Evolutionary conservation across 306 rosid genomes (phyloP).

Genomic region (Trifolium fragiferum): DNA sequence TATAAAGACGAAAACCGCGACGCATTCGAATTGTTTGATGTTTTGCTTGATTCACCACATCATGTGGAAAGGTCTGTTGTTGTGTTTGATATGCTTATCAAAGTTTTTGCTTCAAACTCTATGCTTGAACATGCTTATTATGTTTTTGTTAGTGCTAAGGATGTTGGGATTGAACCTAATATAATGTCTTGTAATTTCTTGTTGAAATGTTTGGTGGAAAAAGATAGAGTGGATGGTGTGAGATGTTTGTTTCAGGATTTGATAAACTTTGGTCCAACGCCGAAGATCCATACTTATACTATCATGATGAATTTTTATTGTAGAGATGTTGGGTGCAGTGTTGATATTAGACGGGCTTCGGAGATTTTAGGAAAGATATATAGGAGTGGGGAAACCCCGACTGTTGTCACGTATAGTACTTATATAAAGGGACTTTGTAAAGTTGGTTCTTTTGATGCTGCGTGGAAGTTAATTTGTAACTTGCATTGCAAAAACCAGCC

Average conservation of each 20-base stretch:
- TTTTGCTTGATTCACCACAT: slow-evolving; percentile 53
- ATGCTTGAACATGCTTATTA: slow-evolving; percentile 65
- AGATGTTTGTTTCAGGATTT: slow-evolving; percentile 50
- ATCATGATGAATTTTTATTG: slow-evolving; percentile 67
- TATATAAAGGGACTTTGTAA: slow-evolving; percentile 70
- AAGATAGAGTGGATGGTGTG: slow-evolving; percentile 52
- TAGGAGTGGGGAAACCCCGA: slow-evolving; percentile 55
- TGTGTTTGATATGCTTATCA: slow-evolving; percentile 60
- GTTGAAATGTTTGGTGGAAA: slow-evolving; percentile 70
- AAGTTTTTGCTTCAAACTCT: slow-evolving; percentile 60
- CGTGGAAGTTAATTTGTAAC: slow-evolving; percentile 45
- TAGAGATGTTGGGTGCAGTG: slow-evolving; percentile 48
- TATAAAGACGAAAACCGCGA: neutral
- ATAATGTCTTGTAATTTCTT: slow-evolving; percentile 63
- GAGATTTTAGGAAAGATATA: slow-evolving; percentile 56
- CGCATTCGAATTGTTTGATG: slow-evolving; percentile 41
- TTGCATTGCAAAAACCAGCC: slow-evolving; percentile 47
- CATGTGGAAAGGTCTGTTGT: slow-evolving; percentile 46
- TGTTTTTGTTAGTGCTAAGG: slow-evolving; percentile 57
- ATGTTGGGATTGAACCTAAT: slow-evolving; percentile 50
- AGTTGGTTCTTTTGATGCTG: slow-evolving; percentile 50
- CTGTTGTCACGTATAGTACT: slow-evolving; percentile 59
- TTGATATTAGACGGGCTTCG: slow-evolving; percentile 53
- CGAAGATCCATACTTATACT: slow-evolving; percentile 62
- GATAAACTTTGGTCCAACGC: slow-evolving; percentile 57